Conservation (phyloP, 2,329 filamentous ascomycete genomes). For the Cytospora schulzeri region DNA sequence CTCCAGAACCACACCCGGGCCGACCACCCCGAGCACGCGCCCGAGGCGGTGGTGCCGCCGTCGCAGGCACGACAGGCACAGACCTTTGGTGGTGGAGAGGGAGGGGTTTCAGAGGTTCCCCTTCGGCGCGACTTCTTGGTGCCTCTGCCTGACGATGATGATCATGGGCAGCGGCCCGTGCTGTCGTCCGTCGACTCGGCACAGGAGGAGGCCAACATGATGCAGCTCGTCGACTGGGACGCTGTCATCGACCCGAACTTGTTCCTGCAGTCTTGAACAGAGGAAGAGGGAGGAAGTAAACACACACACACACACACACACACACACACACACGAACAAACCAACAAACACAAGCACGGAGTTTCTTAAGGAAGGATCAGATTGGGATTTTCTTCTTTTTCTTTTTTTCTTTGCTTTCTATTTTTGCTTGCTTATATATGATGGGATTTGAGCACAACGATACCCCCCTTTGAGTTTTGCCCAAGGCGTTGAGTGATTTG, state of each 20-base stretch:
- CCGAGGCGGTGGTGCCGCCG: background rate
- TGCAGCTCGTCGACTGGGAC: slow-evolving; percentile 31
- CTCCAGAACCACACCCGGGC: slow-evolving; percentile 48
- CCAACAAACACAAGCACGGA: background rate
- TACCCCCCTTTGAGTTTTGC: slow-evolving; percentile 6
- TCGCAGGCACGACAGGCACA: slow-evolving; percentile 13
- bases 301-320: no score
- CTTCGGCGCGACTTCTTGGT: slow-evolving; percentile 13
- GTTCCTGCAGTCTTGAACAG: slow-evolving; percentile 12
- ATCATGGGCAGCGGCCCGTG: background rate
- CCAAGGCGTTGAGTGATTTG: background rate
- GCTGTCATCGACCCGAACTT: slow-evolving; percentile 23
- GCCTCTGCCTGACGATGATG: background rate
- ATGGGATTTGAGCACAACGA: slow-evolving; percentile 2
- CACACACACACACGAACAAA: no score
- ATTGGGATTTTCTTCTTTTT: no score
- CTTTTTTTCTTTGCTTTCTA: background rate
- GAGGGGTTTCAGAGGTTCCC: no score
- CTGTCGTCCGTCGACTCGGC: slow-evolving; percentile 26
- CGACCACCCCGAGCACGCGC: slow-evolving; percentile 32
- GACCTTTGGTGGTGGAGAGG: slow-evolving; percentile 1
- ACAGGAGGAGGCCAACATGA: slow-evolving; percentile 34
- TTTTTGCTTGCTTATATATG: no score
- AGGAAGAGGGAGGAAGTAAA: background rate
- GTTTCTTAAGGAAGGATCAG: background rate